phyloP scores from a whole-genome alignment of 2,329 filamentous ascomycete genomes.

The Colletotrichum theobromicola region DNA sequence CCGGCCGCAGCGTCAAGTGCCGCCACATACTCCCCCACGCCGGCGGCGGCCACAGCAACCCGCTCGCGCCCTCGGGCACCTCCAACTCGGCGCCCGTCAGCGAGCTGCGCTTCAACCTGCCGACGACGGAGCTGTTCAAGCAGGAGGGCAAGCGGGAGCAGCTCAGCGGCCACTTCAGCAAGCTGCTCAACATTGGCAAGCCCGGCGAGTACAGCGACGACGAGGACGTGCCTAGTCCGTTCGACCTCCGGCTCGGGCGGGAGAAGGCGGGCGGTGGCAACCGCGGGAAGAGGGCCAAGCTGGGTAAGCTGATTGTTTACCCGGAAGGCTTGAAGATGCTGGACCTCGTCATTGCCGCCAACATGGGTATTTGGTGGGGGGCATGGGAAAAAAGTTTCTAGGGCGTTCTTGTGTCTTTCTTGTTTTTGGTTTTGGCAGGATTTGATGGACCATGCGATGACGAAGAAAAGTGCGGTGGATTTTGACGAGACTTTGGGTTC shows the following conservation, averaged over 20 bases:
- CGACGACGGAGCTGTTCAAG: slow-evolving; percentile 57
- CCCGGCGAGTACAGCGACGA: slow-evolving; percentile 37
- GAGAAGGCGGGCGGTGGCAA: slow-evolving; percentile 88
- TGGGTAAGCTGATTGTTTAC: slow-evolving; percentile 90
- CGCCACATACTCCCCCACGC: slow-evolving; percentile 68
- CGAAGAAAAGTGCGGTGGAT: neutral
- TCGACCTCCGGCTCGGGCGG: slow-evolving; percentile 78
- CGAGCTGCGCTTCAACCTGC: slow-evolving; percentile 90
- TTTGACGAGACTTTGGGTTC: neutral
- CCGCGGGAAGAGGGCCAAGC: slow-evolving; percentile 84
- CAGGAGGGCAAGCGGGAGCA: slow-evolving; percentile 35
- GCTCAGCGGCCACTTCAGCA: slow-evolving; percentile 47
- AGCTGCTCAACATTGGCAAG: slow-evolving; percentile 37
- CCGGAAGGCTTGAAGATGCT: slow-evolving; percentile 95
- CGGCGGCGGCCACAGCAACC: slow-evolving; percentile 24
- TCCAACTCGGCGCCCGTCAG: slow-evolving; percentile 60
- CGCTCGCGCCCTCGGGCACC: slow-evolving; percentile 31
- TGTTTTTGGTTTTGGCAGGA: too few species aligned
- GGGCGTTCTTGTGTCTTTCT: neutral
- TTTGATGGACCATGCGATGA: neutral
- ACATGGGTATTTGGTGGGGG: slow-evolving; percentile 93
- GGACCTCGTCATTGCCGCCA: slow-evolving; percentile 88
- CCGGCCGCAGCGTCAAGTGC: slow-evolving; percentile 77
- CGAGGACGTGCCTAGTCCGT: slow-evolving; percentile 43
- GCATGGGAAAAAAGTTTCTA: slow-evolving; percentile 70